Evolutionary conservation across 2,329 filamentous ascomycete genomes (phyloP).

Genomic region (Monosporascus ibericus): DNA sequence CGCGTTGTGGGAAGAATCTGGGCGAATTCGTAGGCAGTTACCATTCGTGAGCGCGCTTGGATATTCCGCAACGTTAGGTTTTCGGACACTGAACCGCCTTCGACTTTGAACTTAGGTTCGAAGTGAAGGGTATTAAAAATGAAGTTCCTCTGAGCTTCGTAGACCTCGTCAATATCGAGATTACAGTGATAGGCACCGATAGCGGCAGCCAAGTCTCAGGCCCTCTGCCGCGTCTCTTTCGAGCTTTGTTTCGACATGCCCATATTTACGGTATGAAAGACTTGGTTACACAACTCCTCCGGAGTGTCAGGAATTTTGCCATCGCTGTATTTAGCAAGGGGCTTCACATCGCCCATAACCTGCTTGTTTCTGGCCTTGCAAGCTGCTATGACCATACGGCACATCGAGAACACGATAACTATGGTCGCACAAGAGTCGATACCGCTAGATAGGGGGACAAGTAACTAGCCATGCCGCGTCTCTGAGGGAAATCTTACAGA

Average conservation of each 20-base stretch:
- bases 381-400: conserved; percentile 47
- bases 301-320: conserved; percentile 42
- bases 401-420: conserved; percentile 41
- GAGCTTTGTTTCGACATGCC: conserved; percentile 63
- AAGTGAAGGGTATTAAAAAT: conserved; percentile 55
- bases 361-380: conserved; percentile 35
- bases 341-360: conserved; percentile 32
- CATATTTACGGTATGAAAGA: conserved; percentile 57
- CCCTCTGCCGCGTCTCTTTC: conserved; percentile 59
- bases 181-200: conserved; percentile 71
- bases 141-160: conserved; percentile 53
- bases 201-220: conserved; percentile 50
- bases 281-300: conserved; percentile 50
- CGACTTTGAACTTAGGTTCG: conserved; percentile 47
- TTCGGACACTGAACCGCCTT: conserved; percentile 56
- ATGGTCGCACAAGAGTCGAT: conserved; percentile 28
- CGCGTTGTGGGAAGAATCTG: conserved; percentile 57
- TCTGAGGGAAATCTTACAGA: conserved; percentile 58
- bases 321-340: conserved; percentile 26
- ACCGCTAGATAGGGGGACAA: conserved; percentile 47
- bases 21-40: conserved; percentile 57
- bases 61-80: conserved; percentile 64
- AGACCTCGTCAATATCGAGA: conserved; percentile 65
- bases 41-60: conserved; percentile 58
- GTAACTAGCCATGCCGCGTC: conserved; percentile 45